Conservation (phyloP, 2,329 filamentous ascomycete species). For the Verticillium longisporum region DNA sequence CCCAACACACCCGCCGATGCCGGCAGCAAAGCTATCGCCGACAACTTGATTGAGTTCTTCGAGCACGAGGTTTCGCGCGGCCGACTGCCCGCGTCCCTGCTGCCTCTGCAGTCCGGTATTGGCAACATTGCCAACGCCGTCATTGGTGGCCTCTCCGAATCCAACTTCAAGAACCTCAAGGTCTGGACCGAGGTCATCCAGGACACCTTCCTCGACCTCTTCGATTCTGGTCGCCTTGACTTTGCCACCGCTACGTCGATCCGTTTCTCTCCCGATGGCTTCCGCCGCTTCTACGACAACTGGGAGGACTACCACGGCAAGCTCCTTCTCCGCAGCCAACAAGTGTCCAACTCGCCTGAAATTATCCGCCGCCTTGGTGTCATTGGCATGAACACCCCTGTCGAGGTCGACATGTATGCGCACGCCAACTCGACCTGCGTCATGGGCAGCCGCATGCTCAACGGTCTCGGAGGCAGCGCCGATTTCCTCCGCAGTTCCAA, state of each 20-base stretch:
- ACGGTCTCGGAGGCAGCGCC: constrained; percentile 74
- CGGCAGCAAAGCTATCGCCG: constrained; percentile 64
- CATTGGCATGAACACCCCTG: constrained; percentile 92
- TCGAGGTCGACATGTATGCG: constrained; percentile 91
- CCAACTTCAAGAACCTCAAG: constrained; percentile 80
- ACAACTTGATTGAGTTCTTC: constrained; percentile 73
- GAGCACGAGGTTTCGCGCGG: constrained; percentile 78
- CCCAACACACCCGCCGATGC: constrained; percentile 74
- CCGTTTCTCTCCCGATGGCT: constrained; percentile 84
- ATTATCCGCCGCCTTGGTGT: constrained; percentile 82
- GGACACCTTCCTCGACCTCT: constrained; percentile 87
- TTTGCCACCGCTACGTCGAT: constrained; percentile 88
- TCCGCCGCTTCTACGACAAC: constrained; percentile 83
- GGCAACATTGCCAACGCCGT: constrained; percentile 93
- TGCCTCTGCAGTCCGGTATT: constrained; percentile 81
- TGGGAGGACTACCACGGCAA: constrained; percentile 77
- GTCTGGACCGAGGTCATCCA: constrained; percentile 94
- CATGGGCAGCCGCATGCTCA: constrained; percentile 82
- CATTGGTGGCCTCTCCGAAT: constrained; percentile 72
- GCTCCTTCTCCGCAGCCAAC: constrained; percentile 79
- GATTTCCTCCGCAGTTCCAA: constrained; percentile 75
- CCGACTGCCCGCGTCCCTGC: constrained; percentile 67
- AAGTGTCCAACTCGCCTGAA: constrained; percentile 83
- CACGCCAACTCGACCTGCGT: constrained; percentile 89
- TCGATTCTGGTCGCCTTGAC: constrained; percentile 80